Base-by-base conservation (phyloP, 2,329 filamentous ascomycete species). In the Madurella mycetomatis region DNA sequence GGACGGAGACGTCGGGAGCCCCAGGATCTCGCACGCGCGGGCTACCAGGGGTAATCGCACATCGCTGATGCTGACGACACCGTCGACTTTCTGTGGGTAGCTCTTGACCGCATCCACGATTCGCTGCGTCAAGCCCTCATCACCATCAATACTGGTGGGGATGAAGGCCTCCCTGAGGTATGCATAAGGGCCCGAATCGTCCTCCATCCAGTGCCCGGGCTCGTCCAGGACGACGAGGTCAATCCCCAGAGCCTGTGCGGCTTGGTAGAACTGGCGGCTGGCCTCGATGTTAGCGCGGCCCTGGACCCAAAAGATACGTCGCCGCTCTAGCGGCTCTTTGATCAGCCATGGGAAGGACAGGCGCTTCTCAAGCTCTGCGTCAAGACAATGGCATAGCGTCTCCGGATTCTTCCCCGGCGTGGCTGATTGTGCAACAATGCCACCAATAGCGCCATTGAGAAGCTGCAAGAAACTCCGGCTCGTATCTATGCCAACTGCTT, bases 171-270 rank as follows among this genome's bases (percentile, higher is more conserved):
- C 68, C 1, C 69, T 64, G 25, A 65, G 60, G 48, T 66, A 50
- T 1, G 63, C 55, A 48, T 47, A 53, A 5, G 54, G 57, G 8
- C 34, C 44, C 1, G 49, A 43, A 34, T 49, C 16, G 12, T 61
- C 59, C 54, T 72, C 57, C n/a, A 74, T 59, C 71, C 71, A 75
- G 59, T 75, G 70, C 5, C 68, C 70, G 0, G 65, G 58, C 13
- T 64, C 53, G 51, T 73, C 73, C 13, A 73, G 37, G 7, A 74
- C 62, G 25, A 74, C 65, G 1, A 75, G 43, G 0, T 60, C 57
- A 37, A 75, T 69, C 3, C 69, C 69, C 2, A 74, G 62, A 1
- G 69, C 69, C 17, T 25, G n/a, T 1, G 49, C 47, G 11, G 69
- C 70, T 8, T 67, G 64, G 15, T 53, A 47, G 45, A 55, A 47